Evolutionary conservation across 768 basidiomycete species (phyloP).

Genomic region (Lactarius deliciosus): DNA sequence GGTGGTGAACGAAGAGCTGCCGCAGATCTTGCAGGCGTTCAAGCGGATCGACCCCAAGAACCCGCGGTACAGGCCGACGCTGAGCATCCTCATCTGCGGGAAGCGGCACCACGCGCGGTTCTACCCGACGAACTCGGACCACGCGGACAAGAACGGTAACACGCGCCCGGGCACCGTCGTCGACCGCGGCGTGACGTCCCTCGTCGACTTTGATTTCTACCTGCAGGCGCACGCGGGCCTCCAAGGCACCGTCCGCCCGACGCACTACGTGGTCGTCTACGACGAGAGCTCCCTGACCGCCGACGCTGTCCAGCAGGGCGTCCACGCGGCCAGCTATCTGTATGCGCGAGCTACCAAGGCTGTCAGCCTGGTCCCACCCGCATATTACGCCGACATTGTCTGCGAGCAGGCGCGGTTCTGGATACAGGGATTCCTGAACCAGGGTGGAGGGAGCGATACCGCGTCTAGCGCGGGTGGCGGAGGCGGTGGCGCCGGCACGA

Average conservation of each 20-base stretch:
- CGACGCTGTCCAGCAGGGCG: conserved; percentile 72
- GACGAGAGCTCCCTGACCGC: conserved; percentile 71
- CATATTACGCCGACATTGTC: conserved; percentile 80
- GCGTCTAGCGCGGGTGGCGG: conserved; percentile 20
- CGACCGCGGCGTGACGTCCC: conserved; percentile 69
- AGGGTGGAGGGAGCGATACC: conserved; percentile 38
- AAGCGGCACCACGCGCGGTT: conserved; percentile 67
- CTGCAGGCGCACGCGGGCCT: conserved; percentile 69
- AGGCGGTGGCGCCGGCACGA: conserved; percentile 39
- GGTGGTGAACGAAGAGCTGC: conserved; percentile 60
- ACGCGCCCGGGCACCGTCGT: conserved; percentile 79
- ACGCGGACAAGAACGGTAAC: conserved; percentile 68
- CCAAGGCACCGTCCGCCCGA: conserved; percentile 68
- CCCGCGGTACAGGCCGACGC: conserved; percentile 54
- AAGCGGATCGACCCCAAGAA: conserved; percentile 46
- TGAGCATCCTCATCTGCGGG: conserved; percentile 80
- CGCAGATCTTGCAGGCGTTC: conserved; percentile 61
- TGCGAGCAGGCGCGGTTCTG: conserved; percentile 80
- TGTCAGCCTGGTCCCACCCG: conserved; percentile 76
- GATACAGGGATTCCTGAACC: conserved; percentile 64
- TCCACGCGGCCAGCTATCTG: conserved; percentile 66
- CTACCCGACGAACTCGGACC: conserved; percentile 50
- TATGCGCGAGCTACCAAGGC: conserved; percentile 84
- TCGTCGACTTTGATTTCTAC: conserved; percentile 38
- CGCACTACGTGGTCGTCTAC: conserved; percentile 78